These are phyloP conservation scores for Vanrija sp. DNA, from an alignment of 1,284 basidiomycete genomes.

Conservation along the genomic window DNA sequence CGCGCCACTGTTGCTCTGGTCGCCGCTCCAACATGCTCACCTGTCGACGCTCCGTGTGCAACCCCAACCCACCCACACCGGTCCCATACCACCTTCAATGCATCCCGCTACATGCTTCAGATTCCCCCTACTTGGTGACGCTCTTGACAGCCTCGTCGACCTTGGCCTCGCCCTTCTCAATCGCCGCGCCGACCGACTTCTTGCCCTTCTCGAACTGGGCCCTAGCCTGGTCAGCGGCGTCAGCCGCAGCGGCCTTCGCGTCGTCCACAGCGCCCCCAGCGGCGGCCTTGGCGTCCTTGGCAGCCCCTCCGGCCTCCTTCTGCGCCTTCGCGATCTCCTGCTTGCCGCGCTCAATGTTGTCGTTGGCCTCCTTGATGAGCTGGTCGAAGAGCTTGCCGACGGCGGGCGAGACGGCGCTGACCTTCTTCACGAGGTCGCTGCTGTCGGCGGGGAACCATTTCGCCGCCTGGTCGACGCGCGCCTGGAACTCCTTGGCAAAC, in stretches of 20 bases:
- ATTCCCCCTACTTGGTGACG: slow-evolving; percentile 35
- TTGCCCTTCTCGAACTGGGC: slow-evolving; percentile 39
- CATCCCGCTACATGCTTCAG: slow-evolving; percentile 21
- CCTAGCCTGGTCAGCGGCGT: slow-evolving; percentile 32
- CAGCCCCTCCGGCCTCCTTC: slow-evolving; percentile 19
- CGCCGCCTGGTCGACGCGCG: slow-evolving; percentile 27
- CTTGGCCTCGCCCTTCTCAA: slow-evolving; percentile 39
- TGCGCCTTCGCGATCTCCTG: slow-evolving; percentile 24
- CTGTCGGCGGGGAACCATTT: slow-evolving; percentile 39
- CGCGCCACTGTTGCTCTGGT: too few relatives aligned
- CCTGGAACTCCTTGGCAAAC: slow-evolving; percentile 35
- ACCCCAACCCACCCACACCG: too few relatives aligned
- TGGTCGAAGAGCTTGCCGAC: slow-evolving; percentile 40
- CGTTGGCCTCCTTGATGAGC: slow-evolving; percentile 34
- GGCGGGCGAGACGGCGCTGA: slow-evolving; percentile 37
- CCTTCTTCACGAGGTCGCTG: slow-evolving; percentile 38
- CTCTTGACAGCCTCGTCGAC: slow-evolving; percentile 33
- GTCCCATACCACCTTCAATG: too few relatives aligned
- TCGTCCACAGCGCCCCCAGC: slow-evolving; percentile 1
- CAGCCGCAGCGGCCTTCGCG: slow-evolving; percentile 30
- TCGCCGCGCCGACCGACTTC: slow-evolving; percentile 28
- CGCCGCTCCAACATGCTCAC: too few relatives aligned
- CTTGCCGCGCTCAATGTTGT: slow-evolving; percentile 8
- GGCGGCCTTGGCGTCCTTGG: slow-evolving; percentile 1
- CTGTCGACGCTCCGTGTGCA: too few relatives aligned